Percentiles rank a stretch among this genome's conserved stretches.
phyloP scores from a whole-genome alignment of 345 rosid species.

The Carallia brachiata region DNA sequence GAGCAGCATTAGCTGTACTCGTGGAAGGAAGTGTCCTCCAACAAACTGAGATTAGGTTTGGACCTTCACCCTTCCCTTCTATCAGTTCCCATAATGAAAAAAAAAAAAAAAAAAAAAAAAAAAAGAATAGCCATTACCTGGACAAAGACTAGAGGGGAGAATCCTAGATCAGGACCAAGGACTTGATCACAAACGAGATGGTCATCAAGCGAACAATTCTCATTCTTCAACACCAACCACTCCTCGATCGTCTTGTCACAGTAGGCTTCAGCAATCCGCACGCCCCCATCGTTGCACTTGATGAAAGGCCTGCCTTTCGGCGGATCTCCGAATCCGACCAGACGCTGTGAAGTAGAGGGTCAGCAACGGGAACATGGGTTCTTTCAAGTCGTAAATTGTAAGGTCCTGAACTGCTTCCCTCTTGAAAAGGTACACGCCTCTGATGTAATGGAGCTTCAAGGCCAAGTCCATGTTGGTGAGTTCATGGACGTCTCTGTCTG shows the following conservation, averaged over 20 bases:
- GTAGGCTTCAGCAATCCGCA: conserved; percentile 53
- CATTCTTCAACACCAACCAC: conserved; percentile 31
- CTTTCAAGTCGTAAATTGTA: conserved; percentile 40
- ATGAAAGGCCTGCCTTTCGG: conserved; percentile 52
- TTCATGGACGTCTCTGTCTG: conserved; percentile 29
- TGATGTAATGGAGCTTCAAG: conserved; percentile 72
- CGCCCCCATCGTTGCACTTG: conserved; percentile 81
- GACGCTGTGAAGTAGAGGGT: conserved; percentile 33
- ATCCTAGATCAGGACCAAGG: conserved; percentile 73
- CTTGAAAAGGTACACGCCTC: conserved; percentile 57
- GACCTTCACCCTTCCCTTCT: too few relatives aligned
- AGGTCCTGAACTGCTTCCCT: conserved; percentile 36
- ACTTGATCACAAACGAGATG: conserved; percentile 37
- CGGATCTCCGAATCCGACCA: conserved; percentile 52
- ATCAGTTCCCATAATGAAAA: too few relatives aligned
- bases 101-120: too few relatives aligned
- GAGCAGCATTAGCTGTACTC: too few relatives aligned
- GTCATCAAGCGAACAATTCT: conserved; percentile 25
- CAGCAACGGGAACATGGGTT: conserved; percentile 43
- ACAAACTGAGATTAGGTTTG: too few relatives aligned
- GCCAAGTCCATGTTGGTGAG: conserved; percentile 62
- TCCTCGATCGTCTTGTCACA: conserved; percentile 50
- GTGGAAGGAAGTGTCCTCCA: too few relatives aligned
- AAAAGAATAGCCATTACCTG: conserved; percentile 48
- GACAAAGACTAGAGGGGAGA: conserved; percentile 61